Base-by-base conservation (phyloP, 768 basidiomycete genomes). In the Suillus tomentosus region DNA sequence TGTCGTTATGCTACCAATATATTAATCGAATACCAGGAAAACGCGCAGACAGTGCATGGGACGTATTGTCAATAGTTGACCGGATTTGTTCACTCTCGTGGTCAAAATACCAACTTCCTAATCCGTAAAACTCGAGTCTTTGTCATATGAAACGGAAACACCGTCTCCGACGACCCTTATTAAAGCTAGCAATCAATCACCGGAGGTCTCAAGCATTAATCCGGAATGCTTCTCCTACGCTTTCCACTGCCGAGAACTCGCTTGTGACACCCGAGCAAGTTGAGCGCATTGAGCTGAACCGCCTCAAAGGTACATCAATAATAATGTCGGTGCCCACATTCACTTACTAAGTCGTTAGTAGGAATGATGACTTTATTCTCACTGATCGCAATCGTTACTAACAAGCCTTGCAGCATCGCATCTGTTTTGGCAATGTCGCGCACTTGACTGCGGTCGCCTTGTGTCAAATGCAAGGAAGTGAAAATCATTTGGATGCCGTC, bases 281-380 rank as follows among this genome's bases (percentile, higher is more conserved):
- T 53, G 88, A 84, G 70, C 84, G 85, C 62, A 81, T 94, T 31
- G 92, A 95, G 73, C 81, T 94, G 51, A 93, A 94, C 69, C 84
- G 92, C 61, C 77, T 94, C 27, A 88, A 84, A 85, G 91, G 91
- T 90, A 24, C 43, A 53, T 15, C 31, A 60, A 27, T 27, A 27
- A 69, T 36, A 40, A 34, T 54, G 31, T 17, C 3, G 55, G 13
- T 40, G 54, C 13, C 34, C 3, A 40, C 0, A 27, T 51, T 15
- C 43, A 27, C 27, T 27, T 27, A 27, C 27, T 27, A 2, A 27
- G 27, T 27, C 27, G 3, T 27, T 27, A 27, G 27, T 27, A 27
- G 27, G 27, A 27, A 27, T 27, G 27, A 27, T 27, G 3, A 27
- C 27, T 27, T 27, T 27, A 27, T 27, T 27, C 27, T 27, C 27